Evolutionary conservation across 202 grass and related monocot species (phyloP).

Genomic region (Setaria viridis): DNA sequence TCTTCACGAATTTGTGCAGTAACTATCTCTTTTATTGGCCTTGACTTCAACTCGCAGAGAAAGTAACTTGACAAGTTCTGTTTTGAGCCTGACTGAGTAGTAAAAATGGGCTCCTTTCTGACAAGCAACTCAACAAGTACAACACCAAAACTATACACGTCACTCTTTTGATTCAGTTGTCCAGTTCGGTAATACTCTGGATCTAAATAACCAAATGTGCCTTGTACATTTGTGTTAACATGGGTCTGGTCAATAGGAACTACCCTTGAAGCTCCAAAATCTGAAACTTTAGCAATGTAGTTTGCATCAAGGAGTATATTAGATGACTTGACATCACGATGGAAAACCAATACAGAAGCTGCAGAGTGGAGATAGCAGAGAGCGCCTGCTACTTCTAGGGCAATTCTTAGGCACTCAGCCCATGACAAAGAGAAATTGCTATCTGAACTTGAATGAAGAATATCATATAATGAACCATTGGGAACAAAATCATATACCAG

Average conservation of each 20-base stretch:
- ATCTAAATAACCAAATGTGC: neutral
- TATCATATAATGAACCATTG: neutral
- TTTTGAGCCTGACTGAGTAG: neutral
- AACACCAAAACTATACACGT: neutral
- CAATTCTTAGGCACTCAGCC: neutral
- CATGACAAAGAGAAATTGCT: neutral
- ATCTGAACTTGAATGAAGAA: neutral
- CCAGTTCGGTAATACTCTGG: neutral
- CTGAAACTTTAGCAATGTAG: neutral
- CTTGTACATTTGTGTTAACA: neutral
- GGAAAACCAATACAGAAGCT: neutral
- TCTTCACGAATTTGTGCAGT: neutral
- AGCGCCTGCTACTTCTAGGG: neutral
- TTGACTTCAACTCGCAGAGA: neutral
- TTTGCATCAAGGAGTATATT: neutral
- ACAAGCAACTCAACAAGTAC: neutral
- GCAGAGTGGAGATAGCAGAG: neutral
- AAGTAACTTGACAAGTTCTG: constrained; percentile 3
- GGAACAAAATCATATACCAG: neutral
- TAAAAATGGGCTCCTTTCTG: neutral
- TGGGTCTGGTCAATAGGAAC: neutral
- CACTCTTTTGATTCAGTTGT: neutral
- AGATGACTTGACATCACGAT: neutral
- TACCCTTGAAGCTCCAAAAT: neutral
- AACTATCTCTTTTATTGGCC: neutral